Evolutionary conservation across 2,329 filamentous ascomycete genomes (phyloP).

Genomic region (Tolypocladium ovalisporum): DNA sequence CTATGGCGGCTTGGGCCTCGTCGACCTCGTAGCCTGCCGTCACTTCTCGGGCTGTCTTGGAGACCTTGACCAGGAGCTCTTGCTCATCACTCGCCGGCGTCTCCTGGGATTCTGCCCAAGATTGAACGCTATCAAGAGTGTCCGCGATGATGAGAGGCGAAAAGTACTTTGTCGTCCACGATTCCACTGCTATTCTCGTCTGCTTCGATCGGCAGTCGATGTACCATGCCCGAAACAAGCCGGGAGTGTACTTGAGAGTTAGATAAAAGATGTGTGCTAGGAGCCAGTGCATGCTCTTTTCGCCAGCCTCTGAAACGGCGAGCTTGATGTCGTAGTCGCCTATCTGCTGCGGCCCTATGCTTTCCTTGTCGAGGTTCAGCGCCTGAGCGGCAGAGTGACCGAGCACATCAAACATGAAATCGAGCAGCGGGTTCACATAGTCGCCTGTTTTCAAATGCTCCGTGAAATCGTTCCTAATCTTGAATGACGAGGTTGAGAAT

Average conservation of each 20-base stretch:
- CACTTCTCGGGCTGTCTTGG: constrained; percentile 61
- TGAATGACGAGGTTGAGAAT: constrained; percentile 66
- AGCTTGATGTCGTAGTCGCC: constrained; percentile 39
- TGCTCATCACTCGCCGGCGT: constrained; percentile 38
- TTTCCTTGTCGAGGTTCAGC: constrained; percentile 60
- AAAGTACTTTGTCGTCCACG: constrained; percentile 79
- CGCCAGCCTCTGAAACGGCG: constrained; percentile 47
- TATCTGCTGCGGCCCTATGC: constrained; percentile 48
- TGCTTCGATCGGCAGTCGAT: constrained; percentile 70
- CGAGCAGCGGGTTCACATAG: constrained; percentile 57
- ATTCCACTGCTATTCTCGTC: constrained; percentile 67
- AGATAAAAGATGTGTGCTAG: constrained; percentile 80
- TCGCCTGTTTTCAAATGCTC: constrained; percentile 67
- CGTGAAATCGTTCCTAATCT: constrained; percentile 71
- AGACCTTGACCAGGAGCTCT: constrained; percentile 58
- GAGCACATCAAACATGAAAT: constrained; percentile 76
- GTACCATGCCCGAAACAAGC: constrained; percentile 75
- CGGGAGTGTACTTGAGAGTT: constrained; percentile 64
- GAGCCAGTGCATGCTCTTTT: constrained; percentile 72
- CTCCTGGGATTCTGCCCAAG: constrained; percentile 51
- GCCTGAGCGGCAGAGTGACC: constrained; percentile 66
- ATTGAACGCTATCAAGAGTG: constrained; percentile 54
- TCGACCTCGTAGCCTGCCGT: constrained; percentile 80
- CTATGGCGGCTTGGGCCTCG: constrained; percentile 71
- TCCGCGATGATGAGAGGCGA: constrained; percentile 59